Conservation (phyloP, 2,329 filamentous ascomycete genomes). For the Cladosporium sp. region DNA sequence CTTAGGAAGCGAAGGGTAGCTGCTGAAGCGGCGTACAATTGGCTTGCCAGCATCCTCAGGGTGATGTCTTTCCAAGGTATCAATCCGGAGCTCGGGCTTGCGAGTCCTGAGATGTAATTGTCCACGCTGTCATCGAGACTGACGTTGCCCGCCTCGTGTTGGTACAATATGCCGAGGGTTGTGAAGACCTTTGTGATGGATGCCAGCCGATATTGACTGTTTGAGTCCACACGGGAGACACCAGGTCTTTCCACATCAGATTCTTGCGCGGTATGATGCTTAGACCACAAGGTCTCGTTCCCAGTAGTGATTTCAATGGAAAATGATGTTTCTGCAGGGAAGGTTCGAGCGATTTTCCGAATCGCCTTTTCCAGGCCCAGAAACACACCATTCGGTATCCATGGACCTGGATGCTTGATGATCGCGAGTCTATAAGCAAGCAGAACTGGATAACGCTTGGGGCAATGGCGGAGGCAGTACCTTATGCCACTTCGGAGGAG, state of each 20-base stretch:
- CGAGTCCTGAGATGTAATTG: conserved; percentile 43
- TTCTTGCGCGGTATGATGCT: conserved; percentile 33
- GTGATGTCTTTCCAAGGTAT: conserved; percentile 41
- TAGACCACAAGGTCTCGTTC: conserved; percentile 33
- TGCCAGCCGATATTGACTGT: conserved; percentile 36
- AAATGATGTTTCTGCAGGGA: conserved; percentile 32
- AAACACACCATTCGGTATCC: conserved; percentile 23
- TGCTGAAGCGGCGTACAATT: conserved; percentile 25
- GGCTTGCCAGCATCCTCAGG: conserved; percentile 37
- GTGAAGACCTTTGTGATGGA: conserved; percentile 42
- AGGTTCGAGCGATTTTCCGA: conserved; percentile 19
- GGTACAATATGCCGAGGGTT: conserved; percentile 47
- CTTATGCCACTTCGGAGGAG: conserved; percentile 27
- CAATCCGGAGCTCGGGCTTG: conserved; percentile 31
- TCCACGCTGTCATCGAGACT: conserved; percentile 42
- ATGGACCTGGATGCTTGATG: background rate
- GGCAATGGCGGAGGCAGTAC: conserved; percentile 11
- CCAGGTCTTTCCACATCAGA: conserved; percentile 34
- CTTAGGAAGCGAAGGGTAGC: too few relatives aligned
- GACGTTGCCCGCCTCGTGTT: conserved; percentile 47
- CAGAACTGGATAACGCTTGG: conserved; percentile 18
- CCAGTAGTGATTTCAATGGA: conserved; percentile 37
- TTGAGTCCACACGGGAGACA: conserved; percentile 30
- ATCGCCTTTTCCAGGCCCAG: conserved; percentile 25
- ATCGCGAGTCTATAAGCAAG: background rate